Base-by-base conservation (phyloP, 495 filamentous ascomycete genomes). In the Hyaloscypha variabilis region DNA sequence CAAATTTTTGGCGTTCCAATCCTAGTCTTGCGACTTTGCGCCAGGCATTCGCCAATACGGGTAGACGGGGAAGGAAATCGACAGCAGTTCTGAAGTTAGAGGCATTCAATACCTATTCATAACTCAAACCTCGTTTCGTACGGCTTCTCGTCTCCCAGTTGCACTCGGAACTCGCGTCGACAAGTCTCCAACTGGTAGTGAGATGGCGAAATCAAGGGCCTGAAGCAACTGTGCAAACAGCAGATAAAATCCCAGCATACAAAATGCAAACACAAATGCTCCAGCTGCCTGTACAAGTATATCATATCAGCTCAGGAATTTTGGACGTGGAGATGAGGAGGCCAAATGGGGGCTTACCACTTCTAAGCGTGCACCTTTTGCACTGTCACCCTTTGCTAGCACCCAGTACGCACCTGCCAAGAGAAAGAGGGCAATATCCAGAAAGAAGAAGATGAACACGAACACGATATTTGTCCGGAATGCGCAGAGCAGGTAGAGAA, bases 391-490 rank as follows among this genome's bases (percentile, higher is more conserved):
- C 36, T 61, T 29, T 8, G 34, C 58, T 10, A 61, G 58, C 6
- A 19, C 23, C 60, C 60, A 51, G 24, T 52, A 62, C 4, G 6
- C 14, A 30, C 5, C 36, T 5, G 36, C 24, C 5, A 62, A 24
- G 10, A 62, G 4, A 6, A 36, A 26, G 25, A 62, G 23, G 5
- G 60, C 79, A 28, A 84, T 68, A 19, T 86, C 75, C 21, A 90
- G 80, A 1, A 84, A 77, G 36, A 88, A 72, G 64, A 91, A 87
- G 68, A 90, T 87, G 62, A 82, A 36, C 71, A 90, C 81, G 68
- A 91, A 85, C 66, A 81, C 79, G 59, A 88, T 60, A 71, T 91
- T 91, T 13, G 89, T 91, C 14, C 89, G 84, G 28, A 91, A 75
- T 3, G 87, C 81, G 75, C 83, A 86, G 65, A 91, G 80, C 11